Conservation (phyloP, 148 eudicot species). For the Rhododendron molle region DNA sequence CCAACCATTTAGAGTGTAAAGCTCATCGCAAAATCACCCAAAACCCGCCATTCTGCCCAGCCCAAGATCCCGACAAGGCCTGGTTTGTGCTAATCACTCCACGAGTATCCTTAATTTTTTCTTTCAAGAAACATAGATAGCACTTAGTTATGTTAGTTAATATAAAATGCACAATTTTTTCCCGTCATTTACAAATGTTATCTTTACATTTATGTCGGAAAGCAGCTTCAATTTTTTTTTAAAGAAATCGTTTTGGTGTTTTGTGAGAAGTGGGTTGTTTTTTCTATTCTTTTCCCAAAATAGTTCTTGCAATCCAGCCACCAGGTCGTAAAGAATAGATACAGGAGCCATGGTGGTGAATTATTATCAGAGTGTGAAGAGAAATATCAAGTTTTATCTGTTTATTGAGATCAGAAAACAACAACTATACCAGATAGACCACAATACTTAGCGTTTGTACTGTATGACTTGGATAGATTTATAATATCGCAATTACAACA, state of each 20-base stretch:
- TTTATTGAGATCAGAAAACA: neutral
- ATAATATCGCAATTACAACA: neutral
- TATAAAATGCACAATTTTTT: neutral
- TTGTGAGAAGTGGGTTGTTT: neutral
- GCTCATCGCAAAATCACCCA: slow-evolving; percentile 18
- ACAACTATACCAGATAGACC: neutral
- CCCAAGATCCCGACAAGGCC: slow-evolving; percentile 59
- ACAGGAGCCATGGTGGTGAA: neutral
- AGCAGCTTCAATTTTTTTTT: neutral
- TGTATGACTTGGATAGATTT: neutral
- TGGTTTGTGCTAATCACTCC: slow-evolving; percentile 41
- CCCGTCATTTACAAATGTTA: neutral
- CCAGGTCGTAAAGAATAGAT: neutral
- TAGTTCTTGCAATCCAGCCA: neutral
- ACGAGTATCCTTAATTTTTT: neutral
- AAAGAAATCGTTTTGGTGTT: neutral
- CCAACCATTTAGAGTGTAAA: slow-evolving; percentile 63
- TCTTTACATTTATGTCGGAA: neutral
- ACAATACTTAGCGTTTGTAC: neutral
- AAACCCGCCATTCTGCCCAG: slow-evolving; percentile 48
- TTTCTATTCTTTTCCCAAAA: neutral
- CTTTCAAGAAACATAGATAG: neutral
- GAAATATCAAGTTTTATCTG: neutral
- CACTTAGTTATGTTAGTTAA: neutral
- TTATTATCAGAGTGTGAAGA: neutral